Percentiles rank a stretch among this genome's conserved stretches.
These are phyloP conservation scores for Diplodia seriata DNA, from an alignment of 2,329 filamentous ascomycete genomes.

Conservation along the genomic window DNA sequence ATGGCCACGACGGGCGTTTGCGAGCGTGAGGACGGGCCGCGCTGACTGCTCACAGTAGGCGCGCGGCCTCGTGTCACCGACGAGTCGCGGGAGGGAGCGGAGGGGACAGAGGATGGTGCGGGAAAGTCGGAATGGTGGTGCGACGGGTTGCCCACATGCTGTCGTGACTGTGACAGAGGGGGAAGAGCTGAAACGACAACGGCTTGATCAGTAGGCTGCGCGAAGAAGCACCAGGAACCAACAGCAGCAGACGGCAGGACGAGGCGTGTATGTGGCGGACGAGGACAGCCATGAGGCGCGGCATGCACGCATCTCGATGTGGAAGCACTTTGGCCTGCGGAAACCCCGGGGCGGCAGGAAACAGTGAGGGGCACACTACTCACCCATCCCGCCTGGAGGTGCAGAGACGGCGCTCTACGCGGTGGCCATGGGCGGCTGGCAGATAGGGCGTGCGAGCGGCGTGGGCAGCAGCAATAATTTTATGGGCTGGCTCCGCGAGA, in stretches of 20 bases:
- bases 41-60: constrained; percentile 50
- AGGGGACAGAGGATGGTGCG: constrained; percentile 37
- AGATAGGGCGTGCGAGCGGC: constrained; percentile 35
- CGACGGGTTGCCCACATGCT: constrained; percentile 43
- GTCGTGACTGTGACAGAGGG: constrained; percentile 49
- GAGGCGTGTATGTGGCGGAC: constrained; percentile 6
- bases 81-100: constrained; percentile 49
- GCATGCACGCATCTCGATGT: constrained; percentile 35
- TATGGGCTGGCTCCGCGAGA: constrained; percentile 17
- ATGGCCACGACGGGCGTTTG: constrained; percentile 50
- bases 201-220: constrained; percentile 42
- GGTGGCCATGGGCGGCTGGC: constrained; percentile 36
- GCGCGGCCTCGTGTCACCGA: constrained; percentile 56
- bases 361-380: constrained; percentile 35
- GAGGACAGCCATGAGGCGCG: constrained; percentile 13
- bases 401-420: constrained; percentile 34
- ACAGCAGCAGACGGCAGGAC: not conserved
- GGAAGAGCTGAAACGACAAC: constrained; percentile 45
- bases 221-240: constrained; percentile 34
- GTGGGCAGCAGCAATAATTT: constrained; percentile 32
- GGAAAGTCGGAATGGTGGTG: constrained; percentile 46
- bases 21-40: constrained; percentile 53
- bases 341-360: constrained; percentile 17
- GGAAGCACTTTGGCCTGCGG: constrained; percentile 21
- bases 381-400: constrained; percentile 48